Base-by-base conservation (phyloP, 805 yeast species). In the Candida quercuum region DNA sequence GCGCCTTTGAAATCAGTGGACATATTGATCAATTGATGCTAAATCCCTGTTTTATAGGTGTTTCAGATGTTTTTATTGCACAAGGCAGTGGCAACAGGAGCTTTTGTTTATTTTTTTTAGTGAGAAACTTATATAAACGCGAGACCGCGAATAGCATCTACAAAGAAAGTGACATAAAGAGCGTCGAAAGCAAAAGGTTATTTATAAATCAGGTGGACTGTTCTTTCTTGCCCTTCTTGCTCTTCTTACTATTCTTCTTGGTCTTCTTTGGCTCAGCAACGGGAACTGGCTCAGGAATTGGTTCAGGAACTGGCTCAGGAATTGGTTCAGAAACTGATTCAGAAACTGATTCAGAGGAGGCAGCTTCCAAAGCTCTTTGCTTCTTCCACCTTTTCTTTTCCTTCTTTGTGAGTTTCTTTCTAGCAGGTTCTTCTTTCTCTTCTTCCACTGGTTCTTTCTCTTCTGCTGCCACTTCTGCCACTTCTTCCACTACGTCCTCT, bases 1-100 rank as follows among this genome's bases (percentile, higher is more conserved):
- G 49, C 66, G 38, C 50, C 47, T 46, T 45, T 51, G 48, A 55
- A 53, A 37, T 52, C 57, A 3, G 59, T 48, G 2, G 48, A 45
- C 47, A 43, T 40, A 40, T 33, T 32, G 26, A 14, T n/a, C 20
- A 14, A 10, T 15, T 22, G 21, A 17, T 18, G 18, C 6, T 28
- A 13, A n/a, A 17, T 12, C 28, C 11, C 6, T 38, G 20, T n/a
- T 15, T 28, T 19, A 15, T 10, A 7, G 30, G 13, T 5, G 8
- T 28, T 16, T 28, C 30, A 28, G 30, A 13, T n/a, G 13, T 13
- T 10, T 10, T 23, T 22, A 23, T 4, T 32, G 15, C n/a, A 15
- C 11, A 25, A 12, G 11, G 28, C n/a, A 27, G 29, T 27, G 29
- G 29, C 29, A 15, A n/a, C n/a, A n/a, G 24, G 24, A 22, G 8